phyloP scores from a whole-genome alignment of 2,329 filamentous ascomycete genomes.

The Trichoderma pleuroti region DNA sequence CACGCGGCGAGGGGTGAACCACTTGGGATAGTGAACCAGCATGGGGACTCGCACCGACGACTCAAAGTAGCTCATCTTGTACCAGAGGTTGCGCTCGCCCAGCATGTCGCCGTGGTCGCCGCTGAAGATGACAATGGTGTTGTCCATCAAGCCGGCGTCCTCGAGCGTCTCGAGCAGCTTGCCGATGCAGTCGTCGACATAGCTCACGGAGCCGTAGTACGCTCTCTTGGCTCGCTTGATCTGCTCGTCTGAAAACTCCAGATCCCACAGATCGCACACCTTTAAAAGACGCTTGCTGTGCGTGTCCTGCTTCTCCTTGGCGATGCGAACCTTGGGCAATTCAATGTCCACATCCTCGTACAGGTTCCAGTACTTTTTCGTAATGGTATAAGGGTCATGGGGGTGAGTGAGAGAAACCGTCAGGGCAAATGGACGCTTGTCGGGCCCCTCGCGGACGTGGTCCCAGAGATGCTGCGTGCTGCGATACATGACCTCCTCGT shows the following conservation, averaged over 20 bases:
- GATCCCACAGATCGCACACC: constrained; percentile 81
- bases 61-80: constrained; percentile 98
- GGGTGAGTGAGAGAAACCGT: constrained; percentile 92
- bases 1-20: constrained; percentile 72
- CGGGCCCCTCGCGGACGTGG: constrained; percentile 74
- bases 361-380: constrained; percentile 86
- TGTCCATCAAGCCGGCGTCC: constrained; percentile 72
- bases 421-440: constrained; percentile 75
- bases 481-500: constrained; percentile 93
- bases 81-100: constrained; percentile 87
- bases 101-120: constrained; percentile 97
- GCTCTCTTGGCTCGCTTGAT: constrained; percentile 81
- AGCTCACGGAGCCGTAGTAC: constrained; percentile 90
- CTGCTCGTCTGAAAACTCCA: constrained; percentile 79
- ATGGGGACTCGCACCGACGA: constrained; percentile 85
- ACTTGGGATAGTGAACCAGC: constrained; percentile 74
- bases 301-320: constrained; percentile 76
- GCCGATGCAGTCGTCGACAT: constrained; percentile 89
- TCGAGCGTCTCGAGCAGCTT: constrained; percentile 74
- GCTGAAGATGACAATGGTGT: constrained; percentile 89
- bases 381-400: constrained; percentile 93
- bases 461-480: constrained; percentile 88
- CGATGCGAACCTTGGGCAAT: constrained; percentile 72
- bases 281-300: constrained; percentile 85
- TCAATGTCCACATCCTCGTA: constrained; percentile 88